Evolutionary conservation across 2,329 filamentous ascomycete genomes (phyloP).

Genomic region (Fusarium camptoceras): DNA sequence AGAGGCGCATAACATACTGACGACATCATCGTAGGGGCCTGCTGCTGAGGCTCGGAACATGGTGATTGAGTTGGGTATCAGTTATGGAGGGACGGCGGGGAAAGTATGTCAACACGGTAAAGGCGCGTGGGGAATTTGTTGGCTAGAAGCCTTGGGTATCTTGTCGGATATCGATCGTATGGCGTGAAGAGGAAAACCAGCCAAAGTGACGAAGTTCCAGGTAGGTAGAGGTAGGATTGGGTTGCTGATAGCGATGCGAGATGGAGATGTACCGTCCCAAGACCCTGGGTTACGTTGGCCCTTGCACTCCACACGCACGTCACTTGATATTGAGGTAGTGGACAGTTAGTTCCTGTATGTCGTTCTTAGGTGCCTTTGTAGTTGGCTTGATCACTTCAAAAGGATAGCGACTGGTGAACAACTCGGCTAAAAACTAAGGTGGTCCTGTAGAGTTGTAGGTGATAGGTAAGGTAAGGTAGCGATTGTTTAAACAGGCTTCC

Average conservation of each 20-base stretch:
- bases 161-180: conserved; percentile 15
- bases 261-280: conserved; percentile 32
- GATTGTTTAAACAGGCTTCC: conserved; percentile 31
- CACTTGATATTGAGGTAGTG: conserved; percentile 15
- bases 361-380: conserved; percentile 11
- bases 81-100: conserved; percentile 23
- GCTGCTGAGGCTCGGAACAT: conserved; percentile 70
- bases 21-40: conserved; percentile 69
- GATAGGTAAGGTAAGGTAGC: not conserved
- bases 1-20: conserved; percentile 60
- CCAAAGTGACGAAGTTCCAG: not conserved
- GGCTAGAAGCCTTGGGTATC: conserved; percentile 23
- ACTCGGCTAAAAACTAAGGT: not conserved
- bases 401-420: not conserved
- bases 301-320: conserved; percentile 39
- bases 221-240: not conserved
- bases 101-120: conserved; percentile 7
- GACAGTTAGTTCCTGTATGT: conserved; percentile 1
- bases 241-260: conserved; percentile 8
- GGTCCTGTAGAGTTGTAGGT: not conserved
- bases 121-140: conserved; percentile 8
- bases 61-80: conserved; percentile 45
- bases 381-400: not conserved
- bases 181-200: not conserved
- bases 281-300: conserved; percentile 34